phyloP scores from a whole-genome alignment of 208 protist species.

The Sergeia podlipaevii region DNA sequence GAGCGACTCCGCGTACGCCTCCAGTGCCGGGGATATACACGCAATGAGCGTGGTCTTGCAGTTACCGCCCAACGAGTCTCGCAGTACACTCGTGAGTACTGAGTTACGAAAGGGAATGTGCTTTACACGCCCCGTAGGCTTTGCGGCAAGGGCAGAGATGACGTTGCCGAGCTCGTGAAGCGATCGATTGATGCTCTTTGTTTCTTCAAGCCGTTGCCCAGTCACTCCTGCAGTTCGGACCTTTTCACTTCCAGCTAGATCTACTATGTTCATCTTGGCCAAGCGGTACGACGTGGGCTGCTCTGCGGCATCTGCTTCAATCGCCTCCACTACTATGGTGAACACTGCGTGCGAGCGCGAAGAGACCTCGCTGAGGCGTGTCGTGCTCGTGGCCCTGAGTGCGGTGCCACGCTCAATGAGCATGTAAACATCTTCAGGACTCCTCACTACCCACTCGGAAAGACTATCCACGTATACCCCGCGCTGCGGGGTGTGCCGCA shows the following conservation, averaged over 20 bases:
- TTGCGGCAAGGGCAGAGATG: constrained; percentile 52
- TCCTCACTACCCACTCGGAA: constrained; percentile 86
- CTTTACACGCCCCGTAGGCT: background rate
- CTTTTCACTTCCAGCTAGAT: constrained; percentile 92
- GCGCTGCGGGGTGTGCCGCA: constrained; percentile 70
- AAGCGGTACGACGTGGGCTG: constrained; percentile 53
- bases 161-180: constrained; percentile 63
- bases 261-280: constrained; percentile 93
- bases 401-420: constrained; percentile 80
- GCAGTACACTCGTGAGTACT: constrained; percentile 81
- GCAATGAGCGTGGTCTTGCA: constrained; percentile 77
- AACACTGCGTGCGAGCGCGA: constrained; percentile 97
- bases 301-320: constrained; percentile 40
- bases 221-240: constrained; percentile 59
- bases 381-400: constrained; percentile 67
- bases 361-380: constrained; percentile 91
- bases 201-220: constrained; percentile 86
- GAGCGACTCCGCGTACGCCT: constrained; percentile 76
- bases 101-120: constrained; percentile 91
- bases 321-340: constrained; percentile 60
- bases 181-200: constrained; percentile 62
- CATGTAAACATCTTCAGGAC: constrained; percentile 88
- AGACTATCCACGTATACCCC: constrained; percentile 93
- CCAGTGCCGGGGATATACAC: constrained; percentile 48
- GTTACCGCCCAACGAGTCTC: constrained; percentile 90